These are phyloP conservation scores for Aspergillus quadricinctus DNA, from an alignment of 2,329 filamentous ascomycete species.

Conservation along the genomic window DNA sequence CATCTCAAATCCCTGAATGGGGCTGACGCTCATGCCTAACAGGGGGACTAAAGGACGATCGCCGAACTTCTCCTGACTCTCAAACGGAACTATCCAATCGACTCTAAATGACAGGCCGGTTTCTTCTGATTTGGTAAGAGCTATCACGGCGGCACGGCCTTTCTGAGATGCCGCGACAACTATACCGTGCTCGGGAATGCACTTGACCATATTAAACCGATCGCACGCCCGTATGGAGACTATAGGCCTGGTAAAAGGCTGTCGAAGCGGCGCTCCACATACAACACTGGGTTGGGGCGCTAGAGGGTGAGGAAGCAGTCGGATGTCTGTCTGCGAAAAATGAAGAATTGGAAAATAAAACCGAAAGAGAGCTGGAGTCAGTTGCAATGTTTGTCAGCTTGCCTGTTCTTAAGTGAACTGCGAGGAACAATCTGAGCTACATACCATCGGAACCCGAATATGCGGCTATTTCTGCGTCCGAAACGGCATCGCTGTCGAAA, in stretches of 20 bases:
- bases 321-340: constrained; percentile 39
- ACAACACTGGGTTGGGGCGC: constrained; percentile 27
- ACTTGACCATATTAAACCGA: constrained; percentile 55
- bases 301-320: constrained; percentile 32
- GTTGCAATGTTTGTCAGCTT: constrained; percentile 5
- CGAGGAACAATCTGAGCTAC: background rate
- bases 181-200: constrained; percentile 57
- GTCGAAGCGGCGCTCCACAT: constrained; percentile 26
- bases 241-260: constrained; percentile 22
- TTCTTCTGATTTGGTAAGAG: constrained; percentile 42
- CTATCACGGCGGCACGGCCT: constrained; percentile 53
- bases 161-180: constrained; percentile 55
- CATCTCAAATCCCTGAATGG: constrained; percentile 50
- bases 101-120: constrained; percentile 48
- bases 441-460: constrained; percentile 18
- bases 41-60: constrained; percentile 44
- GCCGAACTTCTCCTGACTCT: constrained; percentile 44
- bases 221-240: constrained; percentile 33
- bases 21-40: constrained; percentile 53
- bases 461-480: constrained; percentile 1
- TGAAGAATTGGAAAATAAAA: constrained; percentile 39
- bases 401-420: background rate
- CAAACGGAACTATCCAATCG: constrained; percentile 54
- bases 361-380: constrained; percentile 15
- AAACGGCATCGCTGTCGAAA: constrained; percentile 14